Base-by-base conservation (phyloP, 495 filamentous ascomycete genomes). In the Darksidea phi region DNA sequence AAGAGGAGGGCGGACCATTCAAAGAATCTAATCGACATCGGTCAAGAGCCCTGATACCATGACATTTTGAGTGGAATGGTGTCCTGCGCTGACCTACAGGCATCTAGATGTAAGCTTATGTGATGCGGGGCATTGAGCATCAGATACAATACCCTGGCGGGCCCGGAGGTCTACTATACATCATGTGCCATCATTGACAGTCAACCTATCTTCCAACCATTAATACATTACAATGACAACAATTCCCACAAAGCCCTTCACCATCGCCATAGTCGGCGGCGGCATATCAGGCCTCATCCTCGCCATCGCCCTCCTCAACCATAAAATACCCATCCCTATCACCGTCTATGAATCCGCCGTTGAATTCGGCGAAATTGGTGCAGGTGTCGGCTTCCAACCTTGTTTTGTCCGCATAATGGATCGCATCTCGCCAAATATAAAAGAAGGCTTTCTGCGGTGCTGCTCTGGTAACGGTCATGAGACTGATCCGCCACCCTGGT, bases 341-440 rank as follows among this genome's bases (percentile, higher is more conserved):
- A 57, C 51, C 11, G 11, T 66, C 38, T 66, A 66, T 28, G 63
- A 66, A 63, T 54, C 69, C 10, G 71, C 71, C 0, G 54, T 62
- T 6, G n/a, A 43, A 37, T 75, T 75, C 65, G 66, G 61, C 28
- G 70, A 73, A 72, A 78, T 88, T 5, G 86, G 86, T 25, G 86
- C 85, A 1, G 86, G 85, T 6, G 76, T 88, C 2, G 79, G 77
- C 11, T 81, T 88, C 41, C 79, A 79, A 0, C 78, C 83, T 37
- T 86, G 86, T 67, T 76, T 83, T 5, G 73, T 80, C 10, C 71
- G 76, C 0, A 82, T 83, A 0, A 83, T 88, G 79, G 64, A 69
- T 2, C 43, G 79, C 6, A 78, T 85, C 48, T 76, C 82, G 36
- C 75, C 75, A 4, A 67, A 69, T 0, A 75, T 86, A 38, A 65